Base-by-base conservation (phyloP, 1,284 basidiomycete genomes). In the Cutaneotrichosporon cavernicola region DNA sequence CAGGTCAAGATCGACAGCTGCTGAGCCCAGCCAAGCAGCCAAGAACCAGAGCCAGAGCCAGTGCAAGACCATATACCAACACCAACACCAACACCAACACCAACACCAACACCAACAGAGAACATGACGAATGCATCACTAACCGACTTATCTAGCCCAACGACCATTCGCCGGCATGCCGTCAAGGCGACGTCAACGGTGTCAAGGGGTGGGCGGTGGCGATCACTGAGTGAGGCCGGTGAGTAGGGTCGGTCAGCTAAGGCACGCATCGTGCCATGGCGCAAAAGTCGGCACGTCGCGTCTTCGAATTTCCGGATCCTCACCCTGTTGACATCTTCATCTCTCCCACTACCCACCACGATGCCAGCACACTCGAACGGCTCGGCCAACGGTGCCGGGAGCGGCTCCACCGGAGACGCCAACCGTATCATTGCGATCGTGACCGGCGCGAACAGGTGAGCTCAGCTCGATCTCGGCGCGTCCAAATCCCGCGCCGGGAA, bases 401-500 rank as follows among this genome's bases (percentile, higher is more conserved):
- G 26, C 26, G 50, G 47, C 21, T 10, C 26, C 11, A 46, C 51
- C 4, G 21, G 56, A 10, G 65, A 67, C 63, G 46, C 63, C 51
- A 65, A 68, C 63, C 61, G 66, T 21, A 65, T 68, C 59, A 86
- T 86, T 75, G 81, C 86, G 40, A 79, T 89, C 21, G 87, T 89
- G 36, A 89, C 88, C 0, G 88, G 88, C 21, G 87, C 88, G 49
- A 89, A 89, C 76, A 83, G 84, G 88, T 88, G 70, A 50, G 84
- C 22, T 6, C 4, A 10, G 43, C 18, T 34, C 9, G 22, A 21
- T 7, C 26, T 40, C 9, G 43, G 18, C 43, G 6, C n/a, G 36
- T n/a, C 18, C 5, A n/a, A 16, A 11, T 26, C 50, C 30, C 21
- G 22, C 10, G 26, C 26, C 50, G 4, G 6, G 13, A 5, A 14